These are phyloP conservation scores for Aspergillus homomorphus DNA, from an alignment of 495 filamentous ascomycete species.

Conservation along the genomic window DNA sequence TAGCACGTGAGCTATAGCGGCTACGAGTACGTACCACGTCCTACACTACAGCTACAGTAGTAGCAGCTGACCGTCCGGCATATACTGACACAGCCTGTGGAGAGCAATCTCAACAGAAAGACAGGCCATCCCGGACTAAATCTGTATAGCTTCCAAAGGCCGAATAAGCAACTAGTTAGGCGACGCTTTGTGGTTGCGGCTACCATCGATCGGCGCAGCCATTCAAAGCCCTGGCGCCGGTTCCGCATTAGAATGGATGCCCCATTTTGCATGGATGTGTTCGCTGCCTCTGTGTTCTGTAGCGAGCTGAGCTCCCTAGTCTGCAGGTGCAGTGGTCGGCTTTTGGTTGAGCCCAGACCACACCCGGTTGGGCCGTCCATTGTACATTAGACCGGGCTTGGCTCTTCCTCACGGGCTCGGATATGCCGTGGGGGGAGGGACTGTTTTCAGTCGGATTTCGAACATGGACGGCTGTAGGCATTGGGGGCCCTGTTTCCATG, in stretches of 20 bases:
- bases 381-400: not conserved
- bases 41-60: not conserved
- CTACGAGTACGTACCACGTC: not conserved
- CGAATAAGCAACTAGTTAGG: not conserved
- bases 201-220: not conserved
- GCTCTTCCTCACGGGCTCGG: not conserved
- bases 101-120: not conserved
- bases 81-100: not conserved
- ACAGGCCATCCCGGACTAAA: not conserved
- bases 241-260: not conserved
- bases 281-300: not conserved
- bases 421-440: not conserved
- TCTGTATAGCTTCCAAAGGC: not conserved
- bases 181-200: not conserved
- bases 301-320: not conserved
- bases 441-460: slow-evolving; percentile 1
- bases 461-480: not conserved
- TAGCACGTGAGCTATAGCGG: not conserved
- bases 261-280: not conserved
- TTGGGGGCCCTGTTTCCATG: not conserved
- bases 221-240: no score
- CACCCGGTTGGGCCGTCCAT: not conserved
- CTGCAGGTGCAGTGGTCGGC: not conserved
- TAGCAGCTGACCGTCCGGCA: not conserved
- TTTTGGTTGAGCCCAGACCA: not conserved